Evolutionary conservation across 2,329 filamentous ascomycete species (phyloP), one percentile per base, ranked within the genome.

Genomic region (Diaporthe humulicola): DNA sequence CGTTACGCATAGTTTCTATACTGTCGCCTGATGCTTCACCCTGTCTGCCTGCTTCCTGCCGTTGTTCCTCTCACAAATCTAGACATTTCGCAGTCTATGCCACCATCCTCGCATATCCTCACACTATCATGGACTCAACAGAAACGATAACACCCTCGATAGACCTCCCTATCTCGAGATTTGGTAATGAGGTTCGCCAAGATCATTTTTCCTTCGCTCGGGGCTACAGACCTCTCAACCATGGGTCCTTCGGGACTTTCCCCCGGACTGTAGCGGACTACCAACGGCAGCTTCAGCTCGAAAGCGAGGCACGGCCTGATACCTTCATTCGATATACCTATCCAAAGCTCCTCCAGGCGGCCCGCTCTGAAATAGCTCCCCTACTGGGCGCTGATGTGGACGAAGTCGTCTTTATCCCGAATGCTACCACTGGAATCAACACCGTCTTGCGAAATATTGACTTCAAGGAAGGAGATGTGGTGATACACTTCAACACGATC

Each of bases 351-450:
- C 84, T 94, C 0, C 87, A 90, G 73, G 81, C 86, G 64, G 87
- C 91, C 25, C 91, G 93, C n/a, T 81, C 82, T 57, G 88, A 88
- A 1, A 81, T 95, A 33, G 89, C 91, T 5, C 83, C 85, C n/a
- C 79, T 92, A 52, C 86, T 95, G 64, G 89, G 93, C 76, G 90
- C 88, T 1, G 88, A 90, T 0, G 80, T 85, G 0, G 84, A 90
- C 28, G 90, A 92, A 71, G 85, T 92, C 48, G 93, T 94, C 1
- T 90, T 94, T 76, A 88, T 95, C 2, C 88, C 90, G 30, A 95
- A 95, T 80, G 92, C 93, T 28, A 94, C 93, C 0, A 94, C 91
- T 0, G 92, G 90, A 33, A 82, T 93, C 48, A 93, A 94, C 79
- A 92, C 89, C 0, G 88, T 94, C 9, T 85, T 95, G 22, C 88